Evolutionary conservation across 345 rosid genomes (phyloP), one percentile per base, ranked within the genome.

Genomic region (Combretum micranthum): DNA sequence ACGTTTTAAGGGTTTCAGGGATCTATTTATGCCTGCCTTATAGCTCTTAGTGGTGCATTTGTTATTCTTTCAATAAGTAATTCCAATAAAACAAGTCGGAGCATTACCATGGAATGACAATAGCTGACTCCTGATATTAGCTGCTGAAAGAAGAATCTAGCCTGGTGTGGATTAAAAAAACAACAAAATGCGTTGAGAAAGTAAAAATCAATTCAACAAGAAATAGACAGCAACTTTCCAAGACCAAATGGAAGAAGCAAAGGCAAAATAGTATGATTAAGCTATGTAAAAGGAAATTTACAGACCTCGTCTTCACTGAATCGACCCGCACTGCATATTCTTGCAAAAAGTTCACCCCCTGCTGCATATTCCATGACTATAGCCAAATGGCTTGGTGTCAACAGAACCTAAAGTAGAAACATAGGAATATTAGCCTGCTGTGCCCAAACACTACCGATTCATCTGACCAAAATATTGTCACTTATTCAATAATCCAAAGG

Each of bases 321-420:
- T 61, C 75, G 66, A 23, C 79, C 76, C 20, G 74, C 73, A 51
- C 42, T 68, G 62, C 76, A 75, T 18, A 71, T 75, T 55, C 76
- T 68, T 62, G 62, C 73, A 23, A 75, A 75, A 32, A 75, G 76
- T 55, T 75, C 80, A 44, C 80, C 80, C 17, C 76, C 76, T 23
- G 74, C 80, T 53, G 80, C 80, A 53, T 71, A 71, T 55, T 75
- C 80, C 76, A 71, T 75, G 50, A 68, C 74, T 42, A 75, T 75
- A n/a, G 73, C 80, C 18, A 71, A 59, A 62, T 75, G 80, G 4
- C 76, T 75, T 13, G 73, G 66, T 12, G 76, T 71, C 52, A 68
- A 53, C 60, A 64, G 64, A 21, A 75, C 80, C 80, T 78, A 64
- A 42, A 60, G 43, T 13, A 10, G 21, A 15, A 56, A 19, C 15